Percentiles rank a stretch among this genome's conserved stretches.
Evolutionary conservation across 768 basidiomycete genomes (phyloP).

Genomic region (Crucibulum laeve): DNA sequence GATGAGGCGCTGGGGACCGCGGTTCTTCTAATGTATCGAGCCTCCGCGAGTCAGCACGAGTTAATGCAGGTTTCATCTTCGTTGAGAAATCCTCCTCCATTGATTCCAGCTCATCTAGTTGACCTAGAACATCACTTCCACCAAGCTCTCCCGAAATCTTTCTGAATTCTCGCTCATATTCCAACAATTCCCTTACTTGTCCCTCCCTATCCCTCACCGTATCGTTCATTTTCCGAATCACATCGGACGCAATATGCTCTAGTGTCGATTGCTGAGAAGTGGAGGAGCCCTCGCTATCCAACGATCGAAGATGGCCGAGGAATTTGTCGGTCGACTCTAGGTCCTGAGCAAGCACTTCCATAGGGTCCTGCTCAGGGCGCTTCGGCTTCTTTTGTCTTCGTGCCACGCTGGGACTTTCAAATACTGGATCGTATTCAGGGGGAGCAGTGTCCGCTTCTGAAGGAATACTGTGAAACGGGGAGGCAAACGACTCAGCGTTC

Average conservation of each 20-base stretch:
- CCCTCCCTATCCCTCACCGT: slow-evolving; percentile 72
- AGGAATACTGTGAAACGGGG: slow-evolving; percentile 22
- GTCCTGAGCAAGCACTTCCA: slow-evolving; percentile 69
- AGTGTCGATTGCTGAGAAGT: slow-evolving; percentile 39
- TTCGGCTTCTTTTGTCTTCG: slow-evolving; percentile 21
- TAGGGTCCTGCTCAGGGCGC: slow-evolving; percentile 52
- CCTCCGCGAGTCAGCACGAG: slow-evolving; percentile 13
- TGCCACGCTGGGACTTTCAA: slow-evolving; percentile 32
- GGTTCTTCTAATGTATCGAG: slow-evolving; percentile 33
- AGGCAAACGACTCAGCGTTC: slow-evolving; percentile 19
- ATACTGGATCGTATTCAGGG: slow-evolving; percentile 40
- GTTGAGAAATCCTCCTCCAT: slow-evolving; percentile 37
- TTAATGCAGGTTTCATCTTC: slow-evolving; percentile 16
- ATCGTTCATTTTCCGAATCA: slow-evolving; percentile 76
- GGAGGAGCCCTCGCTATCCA: slow-evolving; percentile 52
- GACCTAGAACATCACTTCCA: slow-evolving; percentile 67
- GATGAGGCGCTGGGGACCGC: slow-evolving; percentile 13
- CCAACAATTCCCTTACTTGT: slow-evolving; percentile 75
- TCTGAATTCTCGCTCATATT: slow-evolving; percentile 76
- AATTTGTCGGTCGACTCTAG: slow-evolving; percentile 77
- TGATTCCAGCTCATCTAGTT: slow-evolving; percentile 58
- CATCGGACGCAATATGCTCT: slow-evolving; percentile 69
- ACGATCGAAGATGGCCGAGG: slow-evolving; percentile 61
- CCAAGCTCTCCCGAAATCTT: slow-evolving; percentile 75
- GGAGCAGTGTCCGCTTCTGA: slow-evolving; percentile 22